A percentile compares a stretch with the other conserved stretches of the same genome.
phyloP scores from a whole-genome alignment of 2,329 filamentous ascomycete species.

The Lachnum nothofagi region DNA sequence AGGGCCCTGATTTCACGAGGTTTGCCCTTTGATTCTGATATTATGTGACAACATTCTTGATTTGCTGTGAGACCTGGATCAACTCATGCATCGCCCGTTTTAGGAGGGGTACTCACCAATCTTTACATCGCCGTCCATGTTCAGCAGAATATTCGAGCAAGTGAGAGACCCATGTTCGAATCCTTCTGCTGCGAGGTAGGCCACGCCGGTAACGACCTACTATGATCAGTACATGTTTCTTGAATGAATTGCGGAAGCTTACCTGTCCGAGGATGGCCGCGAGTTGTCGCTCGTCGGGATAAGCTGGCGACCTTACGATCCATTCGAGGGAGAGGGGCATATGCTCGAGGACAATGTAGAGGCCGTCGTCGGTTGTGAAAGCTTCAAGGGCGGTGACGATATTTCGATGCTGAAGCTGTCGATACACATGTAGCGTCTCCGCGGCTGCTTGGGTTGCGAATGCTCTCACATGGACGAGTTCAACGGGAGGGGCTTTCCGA shows the following conservation, averaged over 20 bases:
- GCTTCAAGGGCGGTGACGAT: slow-evolving; percentile 19
- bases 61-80: slow-evolving; percentile 11
- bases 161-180: slow-evolving; percentile 16
- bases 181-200: slow-evolving; percentile 15
- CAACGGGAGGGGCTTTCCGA: slow-evolving; percentile 11
- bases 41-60: slow-evolving; percentile 17
- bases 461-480: slow-evolving; percentile 20
- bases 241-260: slow-evolving; percentile 7
- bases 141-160: slow-evolving; percentile 20
- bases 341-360: slow-evolving; percentile 20
- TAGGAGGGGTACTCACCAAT: slow-evolving; percentile 13
- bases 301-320: slow-evolving; percentile 14
- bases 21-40: slow-evolving; percentile 2
- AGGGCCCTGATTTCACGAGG: slow-evolving; percentile 7
- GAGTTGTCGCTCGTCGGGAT: slow-evolving; percentile 14
- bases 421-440: slow-evolving; percentile 14
- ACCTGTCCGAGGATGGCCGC: slow-evolving; percentile 18
- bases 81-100: neutral
- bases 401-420: slow-evolving; percentile 15
- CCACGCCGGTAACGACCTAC: slow-evolving; percentile 12
- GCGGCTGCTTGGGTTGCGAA: slow-evolving; percentile 10
- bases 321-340: slow-evolving; percentile 18
- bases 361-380: slow-evolving; percentile 13
- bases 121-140: slow-evolving; percentile 14
- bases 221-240: slow-evolving; percentile 11